Base-by-base conservation (phyloP, 768 basidiomycete genomes). In the Russula sp. region DNA sequence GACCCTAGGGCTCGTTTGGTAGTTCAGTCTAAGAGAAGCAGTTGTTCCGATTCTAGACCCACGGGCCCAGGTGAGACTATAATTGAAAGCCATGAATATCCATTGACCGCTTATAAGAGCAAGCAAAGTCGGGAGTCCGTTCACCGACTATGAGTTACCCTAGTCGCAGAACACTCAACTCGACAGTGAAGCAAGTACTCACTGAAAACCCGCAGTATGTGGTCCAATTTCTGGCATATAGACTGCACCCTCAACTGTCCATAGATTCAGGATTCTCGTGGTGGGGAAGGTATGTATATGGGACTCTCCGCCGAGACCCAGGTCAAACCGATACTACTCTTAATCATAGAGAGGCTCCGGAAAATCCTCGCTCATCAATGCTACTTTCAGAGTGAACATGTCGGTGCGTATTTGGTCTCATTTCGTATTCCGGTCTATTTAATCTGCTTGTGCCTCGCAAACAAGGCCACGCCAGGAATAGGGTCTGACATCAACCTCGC, bases 261-360 rank as follows among this genome's bases (percentile, higher is more conserved):
- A 28, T 38, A 55, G 54, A 40, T 38, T 57, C 6, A 46, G 57
- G 28, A 57, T 48, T 57, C 44, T 57, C 13, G 44, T 57, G 1
- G 7, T 48, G n/a, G 57, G 30, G n/a, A 48, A 48, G 57, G 44
- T 57, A 34, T 1, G 28, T 32, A 3, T 32, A n/a, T 1, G 14
- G n/a, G n/a, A n/a, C 30, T 2, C 32, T 24, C 46, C 7, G n/a
- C 20, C 3, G 46, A 57, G 7, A 9, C 5, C 30, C n/a, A 34
- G 1, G n/a, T 18, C n/a, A 20, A 28, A 18, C 14, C 11, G 53
- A 52, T 36, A 3, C n/a, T 30, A 22, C 22, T 5, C 16, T 51
- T 40, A 13, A 8, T 14, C 18, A 36, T 22, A 59, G 58, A 28
- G 8, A 20, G 36, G 24, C 30, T 61, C 59, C 14, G 59, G 59